These are phyloP conservation scores for Ogataea parapolymorpha DNA, from an alignment of 805 yeast species.

Conservation along the genomic window DNA sequence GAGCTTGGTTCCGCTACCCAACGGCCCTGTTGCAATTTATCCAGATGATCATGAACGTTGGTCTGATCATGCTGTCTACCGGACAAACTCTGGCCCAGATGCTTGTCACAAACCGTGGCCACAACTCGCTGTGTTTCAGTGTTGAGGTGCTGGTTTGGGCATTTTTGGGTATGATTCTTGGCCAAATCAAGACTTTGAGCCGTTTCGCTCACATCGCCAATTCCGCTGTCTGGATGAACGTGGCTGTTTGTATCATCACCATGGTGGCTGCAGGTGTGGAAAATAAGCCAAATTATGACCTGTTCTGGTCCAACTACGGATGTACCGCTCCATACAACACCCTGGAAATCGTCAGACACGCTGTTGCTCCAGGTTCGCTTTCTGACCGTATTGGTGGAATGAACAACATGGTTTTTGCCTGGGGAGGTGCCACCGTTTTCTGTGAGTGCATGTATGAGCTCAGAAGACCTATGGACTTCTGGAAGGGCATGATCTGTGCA, in stretches of 20 bases:
- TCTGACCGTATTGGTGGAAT: constrained; percentile 29
- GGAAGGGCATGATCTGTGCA: constrained; percentile 45
- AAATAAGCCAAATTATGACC: constrained; percentile 33
- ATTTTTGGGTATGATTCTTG: constrained; percentile 40
- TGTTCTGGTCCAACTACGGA: constrained; percentile 16
- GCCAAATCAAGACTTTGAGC: constrained; percentile 41
- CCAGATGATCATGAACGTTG: constrained; percentile 43
- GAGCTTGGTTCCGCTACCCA: constrained; percentile 31
- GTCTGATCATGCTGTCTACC: constrained; percentile 38
- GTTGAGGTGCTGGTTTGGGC: constrained; percentile 43
- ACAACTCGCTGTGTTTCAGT: constrained; percentile 35
- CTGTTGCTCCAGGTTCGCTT: constrained; percentile 30
- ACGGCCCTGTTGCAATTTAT: constrained; percentile 39
- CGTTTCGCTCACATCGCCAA: constrained; percentile 42
- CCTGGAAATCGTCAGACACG: constrained; percentile 7
- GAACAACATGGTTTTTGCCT: constrained; percentile 47
- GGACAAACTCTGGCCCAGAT: constrained; percentile 44
- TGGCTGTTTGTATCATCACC: constrained; percentile 41
- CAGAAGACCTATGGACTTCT: constrained; percentile 45
- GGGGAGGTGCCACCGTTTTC: constrained; percentile 49
- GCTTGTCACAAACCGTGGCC: constrained; percentile 24
- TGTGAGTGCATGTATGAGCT: constrained; percentile 47
- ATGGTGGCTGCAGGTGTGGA: constrained; percentile 39
- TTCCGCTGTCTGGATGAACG: constrained; percentile 45
- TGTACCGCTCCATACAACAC: constrained; percentile 23